Percentiles rank a stretch among this genome's conserved stretches.
Evolutionary conservation across 202 grass and related monocot genomes (phyloP).

Genomic region (Carex sylvatica): DNA sequence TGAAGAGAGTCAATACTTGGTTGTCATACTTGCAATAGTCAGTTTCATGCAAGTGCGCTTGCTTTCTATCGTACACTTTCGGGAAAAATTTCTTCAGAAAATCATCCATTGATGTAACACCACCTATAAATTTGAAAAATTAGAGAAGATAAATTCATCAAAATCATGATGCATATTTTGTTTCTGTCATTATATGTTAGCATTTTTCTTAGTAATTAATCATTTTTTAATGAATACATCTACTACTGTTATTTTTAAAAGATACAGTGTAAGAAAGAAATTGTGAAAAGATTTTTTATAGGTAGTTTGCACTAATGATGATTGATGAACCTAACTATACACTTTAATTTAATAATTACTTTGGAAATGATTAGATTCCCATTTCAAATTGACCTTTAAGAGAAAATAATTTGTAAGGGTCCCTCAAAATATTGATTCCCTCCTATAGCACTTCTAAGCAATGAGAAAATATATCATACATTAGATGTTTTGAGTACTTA

Average conservation of each 20-base stretch:
- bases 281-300: slow-evolving; percentile 15
- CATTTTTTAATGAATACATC: neutral
- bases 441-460: neutral
- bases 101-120: slow-evolving; percentile 95
- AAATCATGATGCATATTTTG: neutral
- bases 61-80: slow-evolving; percentile 57
- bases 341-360: neutral
- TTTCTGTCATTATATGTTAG: neutral
- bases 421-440: neutral
- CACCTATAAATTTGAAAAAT: slow-evolving; percentile 37
- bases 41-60: slow-evolving; percentile 58
- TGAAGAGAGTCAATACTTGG: slow-evolving; percentile 93
- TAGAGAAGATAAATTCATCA: neutral
- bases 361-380: neutral
- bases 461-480: neutral
- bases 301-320: neutral
- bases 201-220: neutral
- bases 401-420: neutral
- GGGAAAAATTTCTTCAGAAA: slow-evolving; percentile 86
- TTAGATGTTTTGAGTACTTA: neutral
- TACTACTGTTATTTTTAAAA: neutral
- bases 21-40: slow-evolving; percentile 99
- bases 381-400: neutral
- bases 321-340: neutral
- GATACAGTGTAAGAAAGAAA: neutral